Evolutionary conservation across 1,284 basidiomycete genomes (phyloP), one percentile per base, ranked within the genome.

Genomic region (Pisolithus thermaeus): DNA sequence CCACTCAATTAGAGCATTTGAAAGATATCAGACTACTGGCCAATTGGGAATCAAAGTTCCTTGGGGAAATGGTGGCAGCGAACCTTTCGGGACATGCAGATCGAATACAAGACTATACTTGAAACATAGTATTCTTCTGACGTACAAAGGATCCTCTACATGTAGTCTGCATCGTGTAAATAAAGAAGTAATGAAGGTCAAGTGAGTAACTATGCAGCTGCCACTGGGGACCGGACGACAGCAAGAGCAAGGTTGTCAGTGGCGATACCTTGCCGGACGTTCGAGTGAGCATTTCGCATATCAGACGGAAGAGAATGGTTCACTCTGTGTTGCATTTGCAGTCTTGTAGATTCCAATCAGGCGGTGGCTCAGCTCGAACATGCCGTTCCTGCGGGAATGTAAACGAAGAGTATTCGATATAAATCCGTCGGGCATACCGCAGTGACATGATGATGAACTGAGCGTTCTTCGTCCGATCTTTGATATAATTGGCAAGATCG

Each of bases 281-380:
- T 18, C 22, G 37, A 12, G 18, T 58, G 16, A 54, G 47, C 7
- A 52, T 30, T 16, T 22, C 3, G n/a, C 28, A 20, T 22, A 7
- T 41, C 14, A 6, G 3, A 4, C 18, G 2, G 4, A 9, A 7
- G 1, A 5, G 14, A 11, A 5, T 5, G 8, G 68, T 83, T 50
- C 68, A 89, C 88, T 91, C 60, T 81, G 76, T 25, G 91, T 94
- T 47, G 82, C 85, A 62, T 95, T 94, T 7, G 85, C 79, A 8
- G 95, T 97, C 79, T 99, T 99, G 77, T 98, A 99, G 53, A 99
- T 97, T 12, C 97, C 96, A 55, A 98, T 95, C 20, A 99, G 78
- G 16, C 95, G 85, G 63, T 95, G 90, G 55, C 91, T 92, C 36
- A 97, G 75, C 68, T 97, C 94, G 62, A 97, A 97, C 93, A 96